Conservation (phyloP, 2,329 filamentous ascomycete species). For the Sarocladium kiliense region DNA sequence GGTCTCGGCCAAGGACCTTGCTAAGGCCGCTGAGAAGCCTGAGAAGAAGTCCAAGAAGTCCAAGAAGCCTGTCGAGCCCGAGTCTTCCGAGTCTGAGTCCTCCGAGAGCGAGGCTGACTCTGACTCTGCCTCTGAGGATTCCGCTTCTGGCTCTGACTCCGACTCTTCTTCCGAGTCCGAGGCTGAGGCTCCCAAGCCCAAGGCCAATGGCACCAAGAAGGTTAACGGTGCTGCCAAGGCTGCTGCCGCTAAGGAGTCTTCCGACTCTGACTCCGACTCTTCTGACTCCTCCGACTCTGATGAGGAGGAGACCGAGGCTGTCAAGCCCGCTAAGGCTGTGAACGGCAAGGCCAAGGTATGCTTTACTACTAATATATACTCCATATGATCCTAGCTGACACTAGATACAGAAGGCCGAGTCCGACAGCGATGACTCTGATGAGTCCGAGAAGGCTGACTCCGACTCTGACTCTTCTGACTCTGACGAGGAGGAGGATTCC, state of each 20-base stretch:
- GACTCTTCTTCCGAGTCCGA: slow-evolving; percentile 26
- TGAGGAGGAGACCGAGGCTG: slow-evolving; percentile 25
- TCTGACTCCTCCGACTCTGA: slow-evolving; percentile 26
- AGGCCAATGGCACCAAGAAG: slow-evolving; percentile 14
- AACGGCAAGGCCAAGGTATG: slow-evolving; percentile 24
- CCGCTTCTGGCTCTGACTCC: slow-evolving; percentile 19
- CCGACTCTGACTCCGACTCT: slow-evolving; percentile 29
- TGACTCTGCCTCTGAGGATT: slow-evolving; percentile 27
- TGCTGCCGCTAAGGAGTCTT: slow-evolving; percentile 11
- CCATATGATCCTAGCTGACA: slow-evolving; percentile 12
- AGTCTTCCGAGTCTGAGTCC: slow-evolving; percentile 33
- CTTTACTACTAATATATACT: background rate
- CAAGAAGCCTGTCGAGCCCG: slow-evolving; percentile 34
- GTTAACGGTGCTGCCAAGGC: slow-evolving; percentile 15
- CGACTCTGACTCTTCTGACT: slow-evolving; percentile 19
- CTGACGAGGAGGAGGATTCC: slow-evolving; percentile 26
- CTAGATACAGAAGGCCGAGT: slow-evolving; percentile 22
- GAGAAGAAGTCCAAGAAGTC: slow-evolving; percentile 42
- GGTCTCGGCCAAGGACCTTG: slow-evolving; percentile 61
- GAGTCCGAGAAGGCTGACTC: slow-evolving; percentile 23
- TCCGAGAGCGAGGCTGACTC: slow-evolving; percentile 28
- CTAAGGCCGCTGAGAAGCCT: slow-evolving; percentile 52
- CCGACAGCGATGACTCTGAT: slow-evolving; percentile 30
- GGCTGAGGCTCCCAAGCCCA: slow-evolving; percentile 10
- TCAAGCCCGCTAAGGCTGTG: slow-evolving; percentile 29